Conservation (phyloP, 202 grass and related monocot genomes). For the Zizania palustris region DNA sequence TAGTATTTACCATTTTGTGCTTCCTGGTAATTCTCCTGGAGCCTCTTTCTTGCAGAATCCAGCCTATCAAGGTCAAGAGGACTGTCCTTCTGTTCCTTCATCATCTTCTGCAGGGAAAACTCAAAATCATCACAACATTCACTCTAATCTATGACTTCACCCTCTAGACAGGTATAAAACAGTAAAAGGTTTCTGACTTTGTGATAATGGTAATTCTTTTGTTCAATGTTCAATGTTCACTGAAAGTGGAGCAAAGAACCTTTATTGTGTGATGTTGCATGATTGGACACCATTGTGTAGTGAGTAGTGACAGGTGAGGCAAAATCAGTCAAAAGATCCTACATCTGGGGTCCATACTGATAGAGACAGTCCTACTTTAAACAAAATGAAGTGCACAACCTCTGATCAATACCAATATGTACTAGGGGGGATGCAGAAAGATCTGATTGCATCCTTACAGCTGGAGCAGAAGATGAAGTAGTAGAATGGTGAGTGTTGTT, state of each 20-base stretch:
- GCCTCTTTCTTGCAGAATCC: slow-evolving; percentile 66
- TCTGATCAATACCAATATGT: not conserved
- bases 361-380: slow-evolving; percentile 29
- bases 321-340: slow-evolving; percentile 34
- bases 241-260: slow-evolving; percentile 17
- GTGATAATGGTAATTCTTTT: slow-evolving; percentile 7
- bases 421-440: not conserved
- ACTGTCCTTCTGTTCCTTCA: slow-evolving; percentile 51
- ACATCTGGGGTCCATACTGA: slow-evolving; percentile 17
- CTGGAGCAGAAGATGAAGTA: slow-evolving; percentile 42
- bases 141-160: not conserved
- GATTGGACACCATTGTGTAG: slow-evolving; percentile 19
- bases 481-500: slow-evolving; percentile 30
- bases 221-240: too few relatives aligned
- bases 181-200: not conserved
- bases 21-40: slow-evolving; percentile 86
- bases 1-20: slow-evolving; percentile 58
- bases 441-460: slow-evolving; percentile 49
- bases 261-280: slow-evolving; percentile 19
- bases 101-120: slow-evolving; percentile 43
- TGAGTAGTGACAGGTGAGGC: slow-evolving; percentile 24
- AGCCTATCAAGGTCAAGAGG: slow-evolving; percentile 51
- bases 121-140: slow-evolving; percentile 12
- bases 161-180: not conserved
- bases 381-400: slow-evolving; percentile 27